phyloP scores from a whole-genome alignment of 2,329 filamentous ascomycete species.

The Coniochaeta ligniaria region DNA sequence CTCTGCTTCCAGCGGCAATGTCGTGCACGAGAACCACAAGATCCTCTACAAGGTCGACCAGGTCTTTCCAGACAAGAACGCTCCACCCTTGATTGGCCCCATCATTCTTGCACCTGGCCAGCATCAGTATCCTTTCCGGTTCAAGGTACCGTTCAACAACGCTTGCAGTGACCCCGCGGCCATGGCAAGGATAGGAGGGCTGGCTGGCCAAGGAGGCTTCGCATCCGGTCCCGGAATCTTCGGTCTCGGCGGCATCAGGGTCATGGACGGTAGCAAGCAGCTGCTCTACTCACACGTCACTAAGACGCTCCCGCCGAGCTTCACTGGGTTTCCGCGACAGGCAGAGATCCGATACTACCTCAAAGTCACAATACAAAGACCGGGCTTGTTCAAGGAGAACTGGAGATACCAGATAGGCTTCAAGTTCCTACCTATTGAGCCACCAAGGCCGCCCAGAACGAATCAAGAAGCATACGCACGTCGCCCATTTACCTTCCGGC shows the following conservation, averaged over 20 bases:
- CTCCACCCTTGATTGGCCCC: constrained; percentile 30
- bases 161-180: constrained; percentile 50
- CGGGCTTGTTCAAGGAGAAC: constrained; percentile 85
- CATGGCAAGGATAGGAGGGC: constrained; percentile 46
- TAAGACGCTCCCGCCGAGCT: constrained; percentile 78
- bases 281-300: constrained; percentile 66
- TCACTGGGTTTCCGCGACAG: constrained; percentile 78
- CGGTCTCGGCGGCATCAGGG: constrained; percentile 44
- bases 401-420: constrained; percentile 63
- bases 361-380: constrained; percentile 90
- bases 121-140: constrained; percentile 70
- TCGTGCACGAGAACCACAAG: constrained; percentile 57
- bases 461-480: constrained; percentile 80
- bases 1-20: constrained; percentile 28
- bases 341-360: constrained; percentile 92
- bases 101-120: constrained; percentile 57
- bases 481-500: constrained; percentile 54
- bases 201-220: constrained; percentile 46
- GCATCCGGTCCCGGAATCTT: constrained; percentile 35
- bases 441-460: constrained; percentile 60
- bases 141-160: constrained; percentile 75
- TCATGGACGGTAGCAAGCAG: constrained; percentile 58
- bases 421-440: constrained; percentile 89
- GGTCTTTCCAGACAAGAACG: constrained; percentile 59
- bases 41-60: constrained; percentile 68